Conservation (phyloP, 23 red algal genomes). For the Gracilaria caudata region DNA sequence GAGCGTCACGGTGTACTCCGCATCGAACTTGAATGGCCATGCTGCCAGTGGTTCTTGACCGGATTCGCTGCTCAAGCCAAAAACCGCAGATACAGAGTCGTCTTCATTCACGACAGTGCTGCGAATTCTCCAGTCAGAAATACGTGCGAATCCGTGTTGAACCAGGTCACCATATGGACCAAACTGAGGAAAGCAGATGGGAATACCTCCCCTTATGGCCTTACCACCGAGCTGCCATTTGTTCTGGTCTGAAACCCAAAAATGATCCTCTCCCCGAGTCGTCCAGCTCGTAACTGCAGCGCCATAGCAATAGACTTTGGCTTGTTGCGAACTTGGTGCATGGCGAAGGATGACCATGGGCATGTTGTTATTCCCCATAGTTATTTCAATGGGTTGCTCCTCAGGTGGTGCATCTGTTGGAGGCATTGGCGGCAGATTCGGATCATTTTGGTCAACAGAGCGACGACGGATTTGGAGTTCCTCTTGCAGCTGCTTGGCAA, state of each 20-base stretch:
- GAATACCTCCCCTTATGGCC: constrained; percentile 85
- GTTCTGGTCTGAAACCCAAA: constrained; percentile 80
- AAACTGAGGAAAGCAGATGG: constrained; percentile 99
- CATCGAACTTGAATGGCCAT: constrained; percentile 77
- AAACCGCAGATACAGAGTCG: constrained; percentile 52
- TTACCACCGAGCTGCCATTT: constrained; percentile 67
- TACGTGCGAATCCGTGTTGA: constrained; percentile 96
- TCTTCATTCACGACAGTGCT: constrained; percentile 64
- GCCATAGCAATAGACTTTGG: constrained; percentile 75
- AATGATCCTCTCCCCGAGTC: constrained; percentile 66
- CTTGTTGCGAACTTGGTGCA: constrained; percentile 51
- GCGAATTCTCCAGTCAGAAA: constrained; percentile 81
- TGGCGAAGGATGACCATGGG: constrained; percentile 63
- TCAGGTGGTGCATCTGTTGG: constrained; percentile 52
- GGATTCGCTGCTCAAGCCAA: constrained; percentile 56
- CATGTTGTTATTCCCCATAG: constrained; percentile 62
- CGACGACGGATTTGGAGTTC: constrained; percentile 47
- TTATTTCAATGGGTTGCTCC: constrained; percentile 56
- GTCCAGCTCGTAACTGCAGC: constrained; percentile 87
- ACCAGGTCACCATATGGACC: constrained; percentile 85
- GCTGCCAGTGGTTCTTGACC: constrained; percentile 39
- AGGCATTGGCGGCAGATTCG: constrained; percentile 18
- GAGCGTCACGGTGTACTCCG: constrained; percentile 88
- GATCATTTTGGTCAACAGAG: constrained; percentile 10
- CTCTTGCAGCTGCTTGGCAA: constrained; percentile 61